phyloP scores from a whole-genome alignment of 495 filamentous ascomycete species.

The Astrothelium subdiscretum region DNA sequence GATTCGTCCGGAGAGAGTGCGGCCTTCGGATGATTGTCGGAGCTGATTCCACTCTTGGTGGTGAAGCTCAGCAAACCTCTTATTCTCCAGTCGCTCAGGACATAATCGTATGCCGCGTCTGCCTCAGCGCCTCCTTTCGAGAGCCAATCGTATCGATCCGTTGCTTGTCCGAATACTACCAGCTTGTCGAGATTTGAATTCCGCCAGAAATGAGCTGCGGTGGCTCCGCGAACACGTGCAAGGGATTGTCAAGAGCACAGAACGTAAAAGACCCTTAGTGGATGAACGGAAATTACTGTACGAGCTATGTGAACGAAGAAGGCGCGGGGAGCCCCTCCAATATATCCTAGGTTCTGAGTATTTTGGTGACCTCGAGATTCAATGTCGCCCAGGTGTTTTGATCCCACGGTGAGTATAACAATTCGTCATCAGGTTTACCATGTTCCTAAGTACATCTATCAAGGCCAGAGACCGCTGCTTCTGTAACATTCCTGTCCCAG shows the following conservation, averaged over 20 bases:
- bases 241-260: background rate
- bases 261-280: background rate
- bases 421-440: background rate
- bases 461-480: constrained; percentile 30
- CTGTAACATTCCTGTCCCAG: constrained; percentile 17
- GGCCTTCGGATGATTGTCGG: too few relatives aligned
- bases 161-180: background rate
- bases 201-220: constrained; percentile 67
- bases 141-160: background rate
- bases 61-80: too few relatives aligned
- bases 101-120: background rate
- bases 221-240: constrained; percentile 63
- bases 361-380: constrained; percentile 74
- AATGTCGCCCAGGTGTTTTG: constrained; percentile 61
- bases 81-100: background rate
- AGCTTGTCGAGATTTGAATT: constrained; percentile 49
- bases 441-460: background rate
- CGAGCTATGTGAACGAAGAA: constrained; percentile 40
- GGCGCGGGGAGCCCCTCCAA: constrained; percentile 64
- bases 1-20: too few relatives aligned
- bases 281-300: constrained; percentile 13
- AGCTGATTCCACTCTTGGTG: too few relatives aligned
- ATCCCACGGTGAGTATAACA: constrained; percentile 56
- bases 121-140: background rate
- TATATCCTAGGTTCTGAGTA: constrained; percentile 84